phyloP scores from a whole-genome alignment of 306 rosid genomes.

The Vicia faba region DNA sequence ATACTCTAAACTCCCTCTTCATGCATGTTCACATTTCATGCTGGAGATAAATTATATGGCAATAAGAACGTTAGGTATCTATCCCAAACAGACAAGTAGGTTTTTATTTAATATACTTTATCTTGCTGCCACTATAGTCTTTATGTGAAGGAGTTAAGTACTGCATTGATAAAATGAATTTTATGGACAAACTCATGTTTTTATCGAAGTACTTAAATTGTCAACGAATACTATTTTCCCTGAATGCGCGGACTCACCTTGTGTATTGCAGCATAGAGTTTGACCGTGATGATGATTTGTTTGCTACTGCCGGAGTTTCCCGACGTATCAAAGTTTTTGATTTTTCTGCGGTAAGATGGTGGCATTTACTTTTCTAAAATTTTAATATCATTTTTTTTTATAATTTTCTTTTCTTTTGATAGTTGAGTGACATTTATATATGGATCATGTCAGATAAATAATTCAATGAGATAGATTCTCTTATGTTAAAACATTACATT shows the following conservation, averaged over 20 bases:
- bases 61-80: slow-evolving; percentile 32
- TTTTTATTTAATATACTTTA: no score
- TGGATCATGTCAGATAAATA: slow-evolving; percentile 14
- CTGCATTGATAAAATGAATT: slow-evolving; percentile 24
- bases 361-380: slow-evolving; percentile 19
- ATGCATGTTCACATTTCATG: slow-evolving; percentile 11
- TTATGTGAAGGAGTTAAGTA: slow-evolving; percentile 25
- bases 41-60: slow-evolving; percentile 10
- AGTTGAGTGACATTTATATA: background rate
- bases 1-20: slow-evolving; percentile 1
- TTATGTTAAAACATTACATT: background rate
- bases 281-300: slow-evolving; percentile 87
- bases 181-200: background rate
- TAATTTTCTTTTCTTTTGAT: slow-evolving; percentile 17
- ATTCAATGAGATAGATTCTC: slow-evolving; percentile 10
- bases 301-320: slow-evolving; percentile 98
- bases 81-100: background rate
- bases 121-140: background rate
- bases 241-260: slow-evolving; percentile 38
- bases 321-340: slow-evolving; percentile 95
- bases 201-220: slow-evolving; percentile 5
- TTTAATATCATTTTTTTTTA: slow-evolving; percentile 18
- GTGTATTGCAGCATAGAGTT: slow-evolving; percentile 88
- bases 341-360: slow-evolving; percentile 70
- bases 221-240: slow-evolving; percentile 16